A percentile compares a stretch with the other conserved stretches of the same genome.
These are phyloP conservation scores for Puccinia novopanici DNA, from an alignment of 1,284 basidiomycete genomes.

Conservation along the genomic window DNA sequence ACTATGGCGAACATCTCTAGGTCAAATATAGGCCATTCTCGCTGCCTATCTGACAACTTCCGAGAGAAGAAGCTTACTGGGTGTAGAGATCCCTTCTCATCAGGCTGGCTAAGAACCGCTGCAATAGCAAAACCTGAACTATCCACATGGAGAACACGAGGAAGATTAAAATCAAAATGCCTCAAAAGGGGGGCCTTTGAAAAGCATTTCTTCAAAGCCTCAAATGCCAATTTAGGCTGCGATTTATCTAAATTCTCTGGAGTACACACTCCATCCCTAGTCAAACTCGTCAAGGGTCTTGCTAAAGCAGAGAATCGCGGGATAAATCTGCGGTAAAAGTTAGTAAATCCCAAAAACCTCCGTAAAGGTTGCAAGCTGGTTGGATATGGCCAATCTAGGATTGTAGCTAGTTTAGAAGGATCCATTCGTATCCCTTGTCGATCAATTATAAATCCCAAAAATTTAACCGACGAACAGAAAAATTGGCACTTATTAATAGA, in stretches of 20 bases:
- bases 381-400: conserved; percentile 55
- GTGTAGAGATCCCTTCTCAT: neutral
- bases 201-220: conserved; percentile 58
- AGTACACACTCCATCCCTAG: conserved; percentile 54
- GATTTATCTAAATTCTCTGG: conserved; percentile 55
- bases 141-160: conserved; percentile 13
- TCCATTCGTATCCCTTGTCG: conserved; percentile 20
- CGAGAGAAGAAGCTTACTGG: conserved; percentile 29
- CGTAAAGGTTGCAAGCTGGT: neutral
- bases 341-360: conserved; percentile 26
- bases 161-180: neutral
- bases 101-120: neutral
- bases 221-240: conserved; percentile 56
- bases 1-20: conserved; percentile 23
- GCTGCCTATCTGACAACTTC: conserved; percentile 23
- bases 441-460: conserved; percentile 25
- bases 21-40: conserved; percentile 28
- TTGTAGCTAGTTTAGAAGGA: conserved; percentile 52
- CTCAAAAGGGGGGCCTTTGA: conserved; percentile 59
- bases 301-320: conserved; percentile 53
- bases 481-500: conserved; percentile 26
- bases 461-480: conserved; percentile 12
- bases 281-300: conserved; percentile 5
- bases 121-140: conserved; percentile 33
- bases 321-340: conserved; percentile 53